These are phyloP conservation scores for Globisporangium alternatum DNA, from an alignment of 352 stramenopile species.

Conservation along the genomic window DNA sequence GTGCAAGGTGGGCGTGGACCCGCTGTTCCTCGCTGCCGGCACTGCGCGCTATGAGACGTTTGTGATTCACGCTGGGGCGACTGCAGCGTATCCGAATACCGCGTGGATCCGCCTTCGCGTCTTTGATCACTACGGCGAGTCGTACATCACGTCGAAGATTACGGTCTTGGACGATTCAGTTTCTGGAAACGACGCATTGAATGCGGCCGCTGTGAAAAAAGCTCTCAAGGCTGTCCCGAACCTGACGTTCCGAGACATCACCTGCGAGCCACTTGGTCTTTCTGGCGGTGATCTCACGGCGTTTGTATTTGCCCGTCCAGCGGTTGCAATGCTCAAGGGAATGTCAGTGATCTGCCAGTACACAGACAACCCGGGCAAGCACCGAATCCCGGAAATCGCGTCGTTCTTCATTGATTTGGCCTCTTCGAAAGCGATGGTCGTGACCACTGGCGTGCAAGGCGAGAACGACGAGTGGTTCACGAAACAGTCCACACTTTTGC, in stretches of 20 bases:
- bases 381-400: conserved; percentile 50
- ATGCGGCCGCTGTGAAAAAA: too few species aligned
- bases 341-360: conserved; percentile 61
- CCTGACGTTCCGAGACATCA: conserved; percentile 36
- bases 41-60: conserved; percentile 48
- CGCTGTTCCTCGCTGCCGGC: conserved; percentile 47
- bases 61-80: conserved; percentile 31
- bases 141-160: conserved; percentile 61
- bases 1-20: conserved; percentile 73
- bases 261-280: conserved; percentile 28
- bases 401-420: conserved; percentile 19
- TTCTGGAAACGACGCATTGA: too few species aligned
- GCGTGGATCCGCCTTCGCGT: conserved; percentile 53
- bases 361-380: conserved; percentile 43
- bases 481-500: conserved; percentile 24
- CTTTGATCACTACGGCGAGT: conserved; percentile 68
- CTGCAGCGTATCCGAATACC: neutral
- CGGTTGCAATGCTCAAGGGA: too few species aligned
- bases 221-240: conserved; percentile 49
- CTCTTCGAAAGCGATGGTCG: conserved; percentile 18
- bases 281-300: conserved; percentile 7
- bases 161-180: conserved; percentile 25
- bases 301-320: conserved; percentile 20
- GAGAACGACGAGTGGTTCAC: conserved; percentile 60
- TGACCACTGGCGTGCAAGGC: conserved; percentile 40